A percentile compares a stretch with the other conserved stretches of the same genome.
These are phyloP conservation scores for Cercospora zeae-maydis DNA, from an alignment of 2,329 filamentous ascomycete species.

Conservation along the genomic window DNA sequence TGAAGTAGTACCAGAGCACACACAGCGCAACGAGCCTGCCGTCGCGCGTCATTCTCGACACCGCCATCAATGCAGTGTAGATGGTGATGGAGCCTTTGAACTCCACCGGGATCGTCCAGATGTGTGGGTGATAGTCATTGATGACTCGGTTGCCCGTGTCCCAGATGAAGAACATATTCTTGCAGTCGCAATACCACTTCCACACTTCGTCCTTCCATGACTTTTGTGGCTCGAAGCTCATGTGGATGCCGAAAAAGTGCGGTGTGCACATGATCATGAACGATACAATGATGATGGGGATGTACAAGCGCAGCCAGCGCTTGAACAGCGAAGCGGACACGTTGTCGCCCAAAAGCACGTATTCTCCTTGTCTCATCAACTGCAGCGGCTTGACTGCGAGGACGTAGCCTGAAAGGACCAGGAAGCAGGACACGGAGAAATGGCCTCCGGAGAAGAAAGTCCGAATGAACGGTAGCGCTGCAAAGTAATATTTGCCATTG, in stretches of 20 bases:
- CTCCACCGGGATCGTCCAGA: conserved; percentile 64
- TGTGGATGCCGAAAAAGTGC: conserved; percentile 48
- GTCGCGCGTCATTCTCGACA: conserved; percentile 54
- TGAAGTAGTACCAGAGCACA: conserved; percentile 59
- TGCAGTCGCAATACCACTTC: conserved; percentile 55
- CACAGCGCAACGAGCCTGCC: conserved; percentile 55
- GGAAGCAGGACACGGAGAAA: conserved; percentile 54
- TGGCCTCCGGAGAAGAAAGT: conserved; percentile 61
- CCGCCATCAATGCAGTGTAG: conserved; percentile 56
- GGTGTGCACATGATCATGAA: conserved; percentile 53
- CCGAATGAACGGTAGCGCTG: conserved; percentile 56
- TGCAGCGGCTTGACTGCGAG: conserved; percentile 48
- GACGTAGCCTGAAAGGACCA: conserved; percentile 53
- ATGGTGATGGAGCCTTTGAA: conserved; percentile 62
- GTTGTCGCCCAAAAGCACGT: conserved; percentile 39
- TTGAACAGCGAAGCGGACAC: conserved; percentile 51
- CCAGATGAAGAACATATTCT: conserved; percentile 67
- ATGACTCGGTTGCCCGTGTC: conserved; percentile 56
- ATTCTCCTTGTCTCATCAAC: conserved; percentile 34
- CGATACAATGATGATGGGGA: conserved; percentile 54
- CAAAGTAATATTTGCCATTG: conserved; percentile 49
- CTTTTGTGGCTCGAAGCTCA: conserved; percentile 33
- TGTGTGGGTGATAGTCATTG: conserved; percentile 57
- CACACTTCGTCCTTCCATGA: conserved; percentile 51
- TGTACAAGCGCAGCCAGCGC: conserved; percentile 49